Conservation (phyloP, 1,139 yeast species). For the Arxiozyma telluris region DNA sequence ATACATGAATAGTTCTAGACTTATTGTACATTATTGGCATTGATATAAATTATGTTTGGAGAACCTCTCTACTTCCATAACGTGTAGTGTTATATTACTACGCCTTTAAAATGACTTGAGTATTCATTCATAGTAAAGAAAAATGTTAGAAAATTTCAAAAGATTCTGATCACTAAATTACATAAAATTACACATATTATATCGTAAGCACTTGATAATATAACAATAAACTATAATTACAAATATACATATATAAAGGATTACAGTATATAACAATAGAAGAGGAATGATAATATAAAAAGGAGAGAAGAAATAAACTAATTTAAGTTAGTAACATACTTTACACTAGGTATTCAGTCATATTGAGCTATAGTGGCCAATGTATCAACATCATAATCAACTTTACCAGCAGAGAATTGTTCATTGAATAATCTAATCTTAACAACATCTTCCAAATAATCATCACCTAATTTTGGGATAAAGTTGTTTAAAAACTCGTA, state of each 20-base stretch:
- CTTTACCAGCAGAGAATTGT: constrained; percentile 16
- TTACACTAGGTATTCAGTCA: neutral
- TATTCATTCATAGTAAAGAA: no score
- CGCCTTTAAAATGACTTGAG: no score
- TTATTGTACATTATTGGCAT: no score
- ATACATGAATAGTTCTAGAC: no score
- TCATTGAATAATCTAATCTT: constrained; percentile 15
- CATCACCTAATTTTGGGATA: constrained; percentile 12
- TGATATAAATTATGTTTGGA: no score
- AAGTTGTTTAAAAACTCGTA: constrained; percentile 13
- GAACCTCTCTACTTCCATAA: no score
- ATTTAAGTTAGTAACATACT: neutral
- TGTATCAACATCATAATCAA: constrained; percentile 17
- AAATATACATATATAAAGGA: neutral
- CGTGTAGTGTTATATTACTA: no score
- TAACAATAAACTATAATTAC: constrained; percentile 1
- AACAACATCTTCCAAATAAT: constrained; percentile 11
- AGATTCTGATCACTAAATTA: neutral
- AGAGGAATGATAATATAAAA: neutral
- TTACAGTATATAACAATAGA: neutral
- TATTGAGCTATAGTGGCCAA: constrained; percentile 15
- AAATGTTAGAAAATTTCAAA: no score
- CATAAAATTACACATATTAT: no score
- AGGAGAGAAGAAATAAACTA: neutral
- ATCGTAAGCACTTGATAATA: neutral